Percentiles rank a stretch among this genome's conserved stretches.
These are phyloP conservation scores for Artemisia argyi DNA, from an alignment of 129 eudicot genomes.

Conservation along the genomic window DNA sequence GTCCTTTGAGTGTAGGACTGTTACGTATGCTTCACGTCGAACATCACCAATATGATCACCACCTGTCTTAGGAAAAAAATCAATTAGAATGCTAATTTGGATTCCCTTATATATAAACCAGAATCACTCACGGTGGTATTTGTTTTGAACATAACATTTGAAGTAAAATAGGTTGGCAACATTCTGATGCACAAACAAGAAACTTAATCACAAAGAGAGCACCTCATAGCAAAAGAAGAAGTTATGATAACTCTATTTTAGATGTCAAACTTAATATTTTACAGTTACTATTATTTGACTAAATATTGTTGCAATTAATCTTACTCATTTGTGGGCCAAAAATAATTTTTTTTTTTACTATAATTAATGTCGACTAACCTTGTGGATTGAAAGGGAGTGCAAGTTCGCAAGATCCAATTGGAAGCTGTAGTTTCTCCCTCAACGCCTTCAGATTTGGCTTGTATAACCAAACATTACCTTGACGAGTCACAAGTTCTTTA, in stretches of 20 bases:
- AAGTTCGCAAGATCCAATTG: slow-evolving; percentile 85
- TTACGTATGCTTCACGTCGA: slow-evolving; percentile 76
- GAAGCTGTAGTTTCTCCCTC: slow-evolving; percentile 67
- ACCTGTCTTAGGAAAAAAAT: slow-evolving; percentile 5
- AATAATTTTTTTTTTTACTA: not conserved
- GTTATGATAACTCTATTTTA: not conserved
- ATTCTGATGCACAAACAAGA: no score
- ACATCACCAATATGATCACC: slow-evolving; percentile 33
- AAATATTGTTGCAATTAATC: no score
- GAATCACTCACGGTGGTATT: no score
- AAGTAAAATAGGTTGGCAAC: no score
- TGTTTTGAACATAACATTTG: no score
- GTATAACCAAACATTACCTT: not conserved
- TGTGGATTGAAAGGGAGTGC: slow-evolving; percentile 55
- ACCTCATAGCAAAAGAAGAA: no score
- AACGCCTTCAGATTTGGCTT: not conserved
- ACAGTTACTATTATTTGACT: not conserved
- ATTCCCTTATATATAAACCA: no score
- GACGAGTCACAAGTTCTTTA: not conserved
- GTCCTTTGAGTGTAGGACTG: slow-evolving; percentile 73
- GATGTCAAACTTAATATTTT: not conserved
- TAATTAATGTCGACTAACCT: slow-evolving; percentile 52
- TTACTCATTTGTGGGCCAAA: no score
- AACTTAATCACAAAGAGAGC: no score
- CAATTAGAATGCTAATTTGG: slow-evolving; percentile 1